Evolutionary conservation across 805 yeast species (phyloP), one percentile per base, ranked within the genome.

Genomic region (Lipomyces sp.): DNA sequence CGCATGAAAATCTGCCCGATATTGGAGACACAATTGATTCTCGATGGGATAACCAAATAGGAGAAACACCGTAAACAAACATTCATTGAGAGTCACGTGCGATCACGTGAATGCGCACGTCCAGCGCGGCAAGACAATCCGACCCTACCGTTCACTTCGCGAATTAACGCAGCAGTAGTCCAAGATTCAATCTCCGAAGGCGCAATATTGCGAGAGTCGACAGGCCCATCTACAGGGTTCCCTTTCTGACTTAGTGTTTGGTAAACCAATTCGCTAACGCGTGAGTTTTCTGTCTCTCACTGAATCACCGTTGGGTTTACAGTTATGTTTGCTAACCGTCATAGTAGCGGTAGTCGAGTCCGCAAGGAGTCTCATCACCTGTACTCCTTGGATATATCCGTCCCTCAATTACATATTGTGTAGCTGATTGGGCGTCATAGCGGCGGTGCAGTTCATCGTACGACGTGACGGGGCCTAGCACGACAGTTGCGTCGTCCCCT

Each of bases 61-160:
- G 24, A 24, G 24, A 24, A 24, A 24, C 24, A 24, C 24, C 24
- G 60, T 62, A 57, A 56, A 57, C 60, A 62, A 63, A 58, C 62
- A 51, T 24, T 24, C 24, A n/a, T 15, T 58, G 18, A 13, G 24
- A 29, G 33, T 33, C 59, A 57, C 59, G 59, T 57, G 59, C 3
- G 2, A 10, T 33, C 65, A 63, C 65, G 62, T 63, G 65, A 51
- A 35, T 4, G 30, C 65, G 65, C 59, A 53, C 53, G 11, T 29
- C 33, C 18, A 37, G 58, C 65, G 65, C 59, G 65, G 59, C 37
- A 39, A 34, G 57, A 13, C 50, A 53, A 18, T 15, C 24, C 15
- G 59, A 24, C n/a, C 6, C 32, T 33, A 18, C 18, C 35, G 13
- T 24, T 50, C n/a, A n/a, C n/a, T n/a, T 18, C 4, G 34, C 32